These are phyloP conservation scores for Xylaria nigripes DNA, from an alignment of 495 filamentous ascomycete species.

Conservation along the genomic window DNA sequence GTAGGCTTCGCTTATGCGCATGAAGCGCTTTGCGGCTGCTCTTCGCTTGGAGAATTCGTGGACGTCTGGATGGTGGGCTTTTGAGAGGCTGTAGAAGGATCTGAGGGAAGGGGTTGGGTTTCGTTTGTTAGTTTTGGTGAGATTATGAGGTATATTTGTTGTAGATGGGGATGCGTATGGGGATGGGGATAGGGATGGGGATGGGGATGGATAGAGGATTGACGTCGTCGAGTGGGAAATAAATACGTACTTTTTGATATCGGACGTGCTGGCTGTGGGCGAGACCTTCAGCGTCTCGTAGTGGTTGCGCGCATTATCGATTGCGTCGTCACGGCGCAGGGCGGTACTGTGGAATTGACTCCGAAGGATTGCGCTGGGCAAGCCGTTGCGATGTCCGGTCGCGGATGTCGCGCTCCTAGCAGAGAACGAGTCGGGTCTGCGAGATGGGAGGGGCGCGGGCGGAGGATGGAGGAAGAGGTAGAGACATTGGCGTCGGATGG, in stretches of 20 bases:
- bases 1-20: constrained; percentile 82
- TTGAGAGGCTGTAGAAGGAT: constrained; percentile 89
- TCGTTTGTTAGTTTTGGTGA: not conserved
- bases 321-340: constrained; percentile 22
- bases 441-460: not conserved
- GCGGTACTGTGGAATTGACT: constrained; percentile 38
- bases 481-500: constrained; percentile 11
- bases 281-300: constrained; percentile 78
- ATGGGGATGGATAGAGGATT: not conserved
- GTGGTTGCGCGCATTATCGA: constrained; percentile 44
- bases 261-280: constrained; percentile 54
- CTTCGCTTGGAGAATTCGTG: constrained; percentile 62
- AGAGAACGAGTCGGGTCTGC: not conserved
- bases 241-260: constrained; percentile 73
- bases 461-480: not conserved
- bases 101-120: constrained; percentile 3
- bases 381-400: not conserved
- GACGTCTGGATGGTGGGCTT: constrained; percentile 87
- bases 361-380: not conserved
- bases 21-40: constrained; percentile 63
- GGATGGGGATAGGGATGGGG: not conserved
- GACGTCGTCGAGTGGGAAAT: no score
- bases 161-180: not conserved
- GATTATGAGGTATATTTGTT: no score
- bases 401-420: not conserved